Evolutionary conservation across 148 eudicot species (phyloP), one percentile per base, ranked within the genome.

Genomic region (Pouteria glomerata): DNA sequence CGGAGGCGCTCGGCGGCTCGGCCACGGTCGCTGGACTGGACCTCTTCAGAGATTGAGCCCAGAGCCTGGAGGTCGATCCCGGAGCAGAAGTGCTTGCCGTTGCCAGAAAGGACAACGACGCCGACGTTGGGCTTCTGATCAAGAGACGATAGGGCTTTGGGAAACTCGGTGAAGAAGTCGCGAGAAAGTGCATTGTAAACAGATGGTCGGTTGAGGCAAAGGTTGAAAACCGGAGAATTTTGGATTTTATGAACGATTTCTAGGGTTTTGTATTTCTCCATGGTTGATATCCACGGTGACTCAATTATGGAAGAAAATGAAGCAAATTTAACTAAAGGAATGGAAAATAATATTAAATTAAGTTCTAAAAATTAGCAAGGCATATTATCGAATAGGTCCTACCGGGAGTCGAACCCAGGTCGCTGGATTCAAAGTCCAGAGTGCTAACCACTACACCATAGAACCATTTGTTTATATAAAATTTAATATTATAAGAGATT

Each of bases 331-430:
- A 53, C 2, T 11, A 24, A 24, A 23, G 1, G 23, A 16, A 16
- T 16, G 12, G 12, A 1, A 14, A 1, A 44, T 1, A 44, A 44
- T 6, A 44, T 8, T 6, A 18, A 18, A 14, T 8, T n/a, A n/a
- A n/a, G n/a, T n/a, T n/a, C n/a, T n/a, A n/a, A n/a, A n/a, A n/a
- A n/a, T n/a, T n/a, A n/a, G n/a, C n/a, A n/a, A n/a, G n/a, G n/a
- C n/a, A n/a, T n/a, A n/a, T n/a, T n/a, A n/a, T n/a, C n/a, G n/a
- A n/a, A n/a, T 2, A 93, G 98, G 98, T 93, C 97, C 98, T 73
- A 89, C 92, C 95, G 97, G 98, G 95, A 93, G 85, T 90, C 98
- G 95, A 90, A 93, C 97, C 97, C 98, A 90, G 97, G 97, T 93
- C 97, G 92, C 98, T 90, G 92, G 97, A 93, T 93, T 93, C 98